Evolutionary conservation across 2,329 filamentous ascomycete species (phyloP).

Genomic region (Corniculantispora saksenae): DNA sequence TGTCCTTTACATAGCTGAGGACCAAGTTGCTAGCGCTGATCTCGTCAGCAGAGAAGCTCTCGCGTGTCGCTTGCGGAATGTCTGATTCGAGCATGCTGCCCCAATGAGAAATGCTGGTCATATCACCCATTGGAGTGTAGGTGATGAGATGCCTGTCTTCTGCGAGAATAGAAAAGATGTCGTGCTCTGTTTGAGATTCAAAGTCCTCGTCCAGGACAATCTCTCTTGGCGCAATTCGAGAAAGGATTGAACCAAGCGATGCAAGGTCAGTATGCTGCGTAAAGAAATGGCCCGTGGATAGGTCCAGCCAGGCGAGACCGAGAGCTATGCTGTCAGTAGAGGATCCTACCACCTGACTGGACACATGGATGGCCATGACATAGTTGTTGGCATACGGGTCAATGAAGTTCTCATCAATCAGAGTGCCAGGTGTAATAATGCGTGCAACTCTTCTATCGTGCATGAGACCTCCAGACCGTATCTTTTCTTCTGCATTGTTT

Average conservation of each 20-base stretch:
- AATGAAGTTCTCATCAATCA: constrained; percentile 98
- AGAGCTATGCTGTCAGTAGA: constrained; percentile 40
- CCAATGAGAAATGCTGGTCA: constrained; percentile 66
- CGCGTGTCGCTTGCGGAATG: constrained; percentile 53
- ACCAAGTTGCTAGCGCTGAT: constrained; percentile 75
- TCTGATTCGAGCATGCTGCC: constrained; percentile 73
- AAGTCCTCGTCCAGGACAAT: constrained; percentile 73
- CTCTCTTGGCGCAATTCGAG: constrained; percentile 81
- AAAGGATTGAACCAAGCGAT: constrained; percentile 76
- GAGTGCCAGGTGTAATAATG: constrained; percentile 88
- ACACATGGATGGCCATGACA: constrained; percentile 74
- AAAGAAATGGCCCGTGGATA: constrained; percentile 93
- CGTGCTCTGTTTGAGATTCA: constrained; percentile 58
- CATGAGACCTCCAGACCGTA: constrained; percentile 75
- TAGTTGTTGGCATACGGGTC: constrained; percentile 94
- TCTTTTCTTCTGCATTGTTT: constrained; percentile 67
- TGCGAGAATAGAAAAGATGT: constrained; percentile 66
- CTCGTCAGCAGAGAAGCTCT: constrained; percentile 67
- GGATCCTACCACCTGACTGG: not conserved
- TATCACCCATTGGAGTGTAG: constrained; percentile 57
- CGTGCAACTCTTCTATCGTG: constrained; percentile 84
- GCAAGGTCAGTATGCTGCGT: constrained; percentile 74
- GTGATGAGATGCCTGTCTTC: constrained; percentile 77
- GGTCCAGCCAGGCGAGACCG: constrained; percentile 89
- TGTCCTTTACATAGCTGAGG: constrained; percentile 80